These are phyloP conservation scores for Candida corydali DNA, from an alignment of 805 yeast species.

Conservation along the genomic window DNA sequence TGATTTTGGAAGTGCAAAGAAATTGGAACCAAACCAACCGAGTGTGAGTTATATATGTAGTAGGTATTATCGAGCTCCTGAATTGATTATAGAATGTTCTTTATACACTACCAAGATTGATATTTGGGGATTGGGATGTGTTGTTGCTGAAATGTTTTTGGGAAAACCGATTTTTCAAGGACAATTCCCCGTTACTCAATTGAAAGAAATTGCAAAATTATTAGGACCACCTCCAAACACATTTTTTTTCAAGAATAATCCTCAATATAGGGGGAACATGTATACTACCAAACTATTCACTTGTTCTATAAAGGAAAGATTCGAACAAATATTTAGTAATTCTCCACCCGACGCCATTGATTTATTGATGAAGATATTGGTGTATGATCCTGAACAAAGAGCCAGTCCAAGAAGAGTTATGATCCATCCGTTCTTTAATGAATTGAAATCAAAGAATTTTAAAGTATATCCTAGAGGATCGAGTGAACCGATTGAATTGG, in stretches of 20 bases:
- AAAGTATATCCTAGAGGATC: slow-evolving; percentile 54
- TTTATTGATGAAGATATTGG: slow-evolving; percentile 72
- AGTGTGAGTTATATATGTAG: slow-evolving; percentile 94
- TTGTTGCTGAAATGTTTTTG: slow-evolving; percentile 86
- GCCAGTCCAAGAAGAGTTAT: slow-evolving; percentile 76
- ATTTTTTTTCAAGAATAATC: slow-evolving; percentile 70
- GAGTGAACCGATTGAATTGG: slow-evolving; percentile 33
- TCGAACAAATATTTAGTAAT: slow-evolving; percentile 48
- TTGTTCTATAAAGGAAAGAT: slow-evolving; percentile 50
- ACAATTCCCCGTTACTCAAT: slow-evolving; percentile 79
- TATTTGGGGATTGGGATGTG: slow-evolving; percentile 98
- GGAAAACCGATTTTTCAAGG: slow-evolving; percentile 97
- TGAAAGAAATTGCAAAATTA: slow-evolving; percentile 84
- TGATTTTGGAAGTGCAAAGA: slow-evolving; percentile 84
- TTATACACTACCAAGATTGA: slow-evolving; percentile 88
- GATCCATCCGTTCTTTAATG: slow-evolving; percentile 87
- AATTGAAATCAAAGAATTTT: slow-evolving; percentile 58
- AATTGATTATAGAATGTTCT: slow-evolving; percentile 85
- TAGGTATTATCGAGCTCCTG: slow-evolving; percentile 95
- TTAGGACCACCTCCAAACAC: slow-evolving; percentile 80
- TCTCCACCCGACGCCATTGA: slow-evolving; percentile 87
- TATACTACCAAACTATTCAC: slow-evolving; percentile 61
- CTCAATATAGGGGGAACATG: slow-evolving; percentile 71
- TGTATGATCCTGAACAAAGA: slow-evolving; percentile 85
- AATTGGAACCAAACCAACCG: slow-evolving; percentile 73